Evolutionary conservation across 805 yeast genomes (phyloP), one percentile per base, ranked within the genome.

Genomic region (Blastobotrys chiropterorum): DNA sequence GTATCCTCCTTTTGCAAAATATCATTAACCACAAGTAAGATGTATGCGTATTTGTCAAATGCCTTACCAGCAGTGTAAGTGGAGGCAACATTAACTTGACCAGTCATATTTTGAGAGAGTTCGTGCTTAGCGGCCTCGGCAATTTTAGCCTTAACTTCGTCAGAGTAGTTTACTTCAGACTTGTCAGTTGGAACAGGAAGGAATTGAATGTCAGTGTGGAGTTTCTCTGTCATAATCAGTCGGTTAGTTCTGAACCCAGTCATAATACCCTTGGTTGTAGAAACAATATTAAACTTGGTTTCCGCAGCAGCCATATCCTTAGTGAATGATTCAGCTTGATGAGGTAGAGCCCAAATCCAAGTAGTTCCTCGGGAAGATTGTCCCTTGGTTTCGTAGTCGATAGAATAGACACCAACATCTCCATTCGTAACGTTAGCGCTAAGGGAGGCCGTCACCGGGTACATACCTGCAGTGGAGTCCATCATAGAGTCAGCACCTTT

Each of bases 51-150:
- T 69, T 90, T 94, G 59, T 90, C 96, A 47, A 90, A 71, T 22
- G 81, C 76, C 66, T 94, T 92, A 11, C 98, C 99, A 1, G 95
- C 78, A 17, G 87, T 82, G 69, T 92, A 92, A 86, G 90, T 90
- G 0, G 97, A 88, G 56, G 88, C 88, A 8, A 83, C 71, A 60
- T 85, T 71, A n/a, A 85, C 76, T 66, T 76, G 78, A 15, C 74
- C 76, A 2, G 69, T 68, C 38, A 85, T 75, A 55, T 84, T 86
- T n/a, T 73, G 79, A 26, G 73, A 61, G 7, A 78, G 66, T 59
- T 86, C 94, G 3, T 65, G 54, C n/a, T 59, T 62, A 1, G 86
- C 85, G 1, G 78, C 78, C 17, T 64, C 59, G 8, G 70, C 79
- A 38, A 65, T 50, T 0, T 62, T 54, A 39, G 72, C 64, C 19